A percentile compares a stretch with the other conserved stretches of the same genome.
These are phyloP conservation scores for Leccinum sublutescens DNA, from an alignment of 768 basidiomycete species.

Conservation along the genomic window DNA sequence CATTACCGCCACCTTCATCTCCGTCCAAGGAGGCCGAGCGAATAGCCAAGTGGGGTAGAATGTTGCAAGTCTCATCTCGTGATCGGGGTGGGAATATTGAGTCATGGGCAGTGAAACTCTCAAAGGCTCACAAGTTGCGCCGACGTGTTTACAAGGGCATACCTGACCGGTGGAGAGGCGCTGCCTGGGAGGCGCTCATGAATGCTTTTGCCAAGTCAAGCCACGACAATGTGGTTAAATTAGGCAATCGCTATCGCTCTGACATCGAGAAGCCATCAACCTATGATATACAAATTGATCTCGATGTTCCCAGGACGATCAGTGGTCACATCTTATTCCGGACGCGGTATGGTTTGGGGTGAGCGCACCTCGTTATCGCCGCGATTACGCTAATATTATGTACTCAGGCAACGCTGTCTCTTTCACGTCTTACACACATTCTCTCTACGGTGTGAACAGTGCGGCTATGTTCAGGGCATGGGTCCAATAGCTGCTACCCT, in stretches of 20 bases:
- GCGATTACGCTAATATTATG: constrained; percentile 10
- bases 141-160: constrained; percentile 90
- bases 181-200: constrained; percentile 87
- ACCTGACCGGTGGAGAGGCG: constrained; percentile 92
- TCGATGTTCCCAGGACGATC: constrained; percentile 96
- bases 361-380: constrained; percentile 32
- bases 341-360: constrained; percentile 96
- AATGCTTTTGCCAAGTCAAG: constrained; percentile 48
- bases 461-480: constrained; percentile 99
- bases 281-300: constrained; percentile 96
- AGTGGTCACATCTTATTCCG: constrained; percentile 92
- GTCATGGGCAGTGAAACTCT: constrained; percentile 64
- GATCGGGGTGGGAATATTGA: constrained; percentile 78
- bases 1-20: constrained; percentile 47
- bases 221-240: constrained; percentile 41
- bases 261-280: constrained; percentile 75
- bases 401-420: constrained; percentile 79
- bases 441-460: constrained; percentile 77
- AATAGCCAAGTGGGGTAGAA: constrained; percentile 92
- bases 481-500: constrained; percentile 95
- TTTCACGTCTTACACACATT: constrained; percentile 95
- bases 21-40: constrained; percentile 65
- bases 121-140: constrained; percentile 68
- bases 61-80: constrained; percentile 69
- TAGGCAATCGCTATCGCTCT: constrained; percentile 55